Percentiles rank a stretch among this genome's conserved stretches.
phyloP scores from a whole-genome alignment of 1,139 yeast genomes.

The Oligophagozyma castellii region DNA sequence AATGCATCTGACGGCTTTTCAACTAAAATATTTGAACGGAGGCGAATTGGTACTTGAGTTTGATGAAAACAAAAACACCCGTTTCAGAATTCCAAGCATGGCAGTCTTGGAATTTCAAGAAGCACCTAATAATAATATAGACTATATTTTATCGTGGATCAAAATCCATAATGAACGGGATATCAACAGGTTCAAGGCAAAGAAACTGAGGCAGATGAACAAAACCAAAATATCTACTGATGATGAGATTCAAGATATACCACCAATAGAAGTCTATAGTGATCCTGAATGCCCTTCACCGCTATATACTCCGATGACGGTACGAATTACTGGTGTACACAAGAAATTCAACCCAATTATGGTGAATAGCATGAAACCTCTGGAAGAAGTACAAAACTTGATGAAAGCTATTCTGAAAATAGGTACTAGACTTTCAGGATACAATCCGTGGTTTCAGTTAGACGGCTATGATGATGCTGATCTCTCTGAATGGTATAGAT shows the following conservation, averaged over 20 bases:
- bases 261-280: neutral
- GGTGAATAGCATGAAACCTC: conserved; percentile 48
- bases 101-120: conserved; percentile 51
- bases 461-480: conserved; percentile 64
- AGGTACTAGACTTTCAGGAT: conserved; percentile 50
- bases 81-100: conserved; percentile 64
- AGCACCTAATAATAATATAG: conserved; percentile 18
- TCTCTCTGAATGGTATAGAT: conserved; percentile 27
- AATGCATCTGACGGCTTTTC: conserved; percentile 49
- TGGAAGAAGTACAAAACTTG: conserved; percentile 38
- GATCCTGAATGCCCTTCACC: conserved; percentile 28
- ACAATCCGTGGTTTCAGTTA: conserved; percentile 71
- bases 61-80: conserved; percentile 60
- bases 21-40: conserved; percentile 50
- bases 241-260: conserved; percentile 7
- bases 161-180: conserved; percentile 20
- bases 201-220: conserved; percentile 12
- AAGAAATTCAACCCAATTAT: conserved; percentile 55
- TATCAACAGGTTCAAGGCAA: conserved; percentile 14
- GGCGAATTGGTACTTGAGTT: conserved; percentile 79
- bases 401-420: conserved; percentile 49
- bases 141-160: conserved; percentile 22
- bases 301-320: conserved; percentile 48
- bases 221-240: conserved; percentile 8
- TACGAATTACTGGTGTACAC: conserved; percentile 52